Base-by-base conservation (phyloP, 2,329 filamentous ascomycete genomes). In the Raffaelea ambrosiae region DNA sequence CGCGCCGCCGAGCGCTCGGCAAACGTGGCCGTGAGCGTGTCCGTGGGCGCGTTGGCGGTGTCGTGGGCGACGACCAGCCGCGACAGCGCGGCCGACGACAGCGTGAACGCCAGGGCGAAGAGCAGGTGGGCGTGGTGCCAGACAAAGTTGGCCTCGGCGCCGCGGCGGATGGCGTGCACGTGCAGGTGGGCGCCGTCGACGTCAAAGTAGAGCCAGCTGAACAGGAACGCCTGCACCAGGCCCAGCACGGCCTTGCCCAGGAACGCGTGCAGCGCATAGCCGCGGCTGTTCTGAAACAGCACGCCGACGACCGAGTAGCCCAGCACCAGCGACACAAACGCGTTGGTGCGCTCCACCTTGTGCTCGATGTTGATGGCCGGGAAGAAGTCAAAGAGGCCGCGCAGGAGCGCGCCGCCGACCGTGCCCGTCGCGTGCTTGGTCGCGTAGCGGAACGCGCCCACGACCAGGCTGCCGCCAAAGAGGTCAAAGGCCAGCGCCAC, bases 301-400 rank as follows among this genome's bases (percentile, higher is more conserved):
- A 83, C 66, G 0, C 74, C 77, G 23, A 84, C 71, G 21, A 84
- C 79, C 1, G 73, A 78, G 54, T 82, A 83, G 16, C 81, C 80
- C 54, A 84, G 76, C 2, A 84, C 79, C 3, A 84, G 65, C 0
- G 78, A 76, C 0, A 83, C 76, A 56, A 84, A 84, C 0, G 79
- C 79, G 48, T 77, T 77, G 26, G 76, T 83, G 7, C 81, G 67
- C 60, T 83, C 80, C 4, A 79, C 77, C 47, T 77, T 73, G 59
- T 84, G 81, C 61, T 84, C 81, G 53, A 84, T 84, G 54, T 82
- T 84, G 42, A 77, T 66, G 1, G 76, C 78, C 3, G 78, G 80
- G 46, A 71, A 74, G 59, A 81, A 82, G 52, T 82, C 77, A 49
- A 81, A 77, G 4, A 66, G 59, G 5, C 61, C 57, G 10, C 58